phyloP scores from a whole-genome alignment of 2,329 filamentous ascomycete genomes.

The Lecanosticta acicola region DNA sequence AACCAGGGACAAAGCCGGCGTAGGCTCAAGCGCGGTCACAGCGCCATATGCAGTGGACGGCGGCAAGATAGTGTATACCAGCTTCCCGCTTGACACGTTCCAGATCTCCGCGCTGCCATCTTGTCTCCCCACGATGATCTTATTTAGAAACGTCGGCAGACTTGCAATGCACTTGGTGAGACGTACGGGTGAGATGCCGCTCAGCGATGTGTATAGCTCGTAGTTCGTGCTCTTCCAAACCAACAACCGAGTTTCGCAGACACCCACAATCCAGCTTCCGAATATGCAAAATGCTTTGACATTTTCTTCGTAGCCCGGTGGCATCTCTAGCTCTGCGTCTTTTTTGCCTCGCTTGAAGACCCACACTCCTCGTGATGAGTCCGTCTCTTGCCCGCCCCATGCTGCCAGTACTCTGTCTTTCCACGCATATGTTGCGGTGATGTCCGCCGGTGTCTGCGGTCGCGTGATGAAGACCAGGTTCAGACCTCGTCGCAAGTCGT shows the following conservation, averaged over 20 bases:
- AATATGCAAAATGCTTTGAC: slow-evolving; percentile 75
- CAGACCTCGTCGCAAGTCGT: slow-evolving; percentile 83
- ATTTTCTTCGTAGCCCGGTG: slow-evolving; percentile 60
- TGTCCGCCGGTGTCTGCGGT: slow-evolving; percentile 77
- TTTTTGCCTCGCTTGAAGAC: slow-evolving; percentile 87
- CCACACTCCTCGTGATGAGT: slow-evolving; percentile 67
- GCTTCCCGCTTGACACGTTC: slow-evolving; percentile 88
- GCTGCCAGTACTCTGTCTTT: slow-evolving; percentile 83
- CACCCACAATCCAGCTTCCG: slow-evolving; percentile 85
- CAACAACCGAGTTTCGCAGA: slow-evolving; percentile 68
- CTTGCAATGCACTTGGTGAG: slow-evolving; percentile 75
- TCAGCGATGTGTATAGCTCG: slow-evolving; percentile 85
- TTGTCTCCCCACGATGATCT: slow-evolving; percentile 79
- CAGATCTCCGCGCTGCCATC: slow-evolving; percentile 94
- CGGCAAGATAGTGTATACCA: slow-evolving; percentile 84
- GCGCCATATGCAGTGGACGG: slow-evolving; percentile 65
- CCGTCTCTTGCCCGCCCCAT: slow-evolving; percentile 62
- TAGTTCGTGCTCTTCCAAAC: slow-evolving; percentile 80
- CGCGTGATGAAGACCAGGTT: slow-evolving; percentile 90
- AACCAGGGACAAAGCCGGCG: slow-evolving; percentile 75
- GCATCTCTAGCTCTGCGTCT: slow-evolving; percentile 66
- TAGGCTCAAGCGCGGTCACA: slow-evolving; percentile 81
- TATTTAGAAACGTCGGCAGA: slow-evolving; percentile 95
- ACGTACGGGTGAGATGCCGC: slow-evolving; percentile 52
- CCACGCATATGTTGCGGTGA: slow-evolving; percentile 84